These are phyloP conservation scores for Fusarium algeriense DNA, from an alignment of 2,329 filamentous ascomycete species.

Conservation along the genomic window DNA sequence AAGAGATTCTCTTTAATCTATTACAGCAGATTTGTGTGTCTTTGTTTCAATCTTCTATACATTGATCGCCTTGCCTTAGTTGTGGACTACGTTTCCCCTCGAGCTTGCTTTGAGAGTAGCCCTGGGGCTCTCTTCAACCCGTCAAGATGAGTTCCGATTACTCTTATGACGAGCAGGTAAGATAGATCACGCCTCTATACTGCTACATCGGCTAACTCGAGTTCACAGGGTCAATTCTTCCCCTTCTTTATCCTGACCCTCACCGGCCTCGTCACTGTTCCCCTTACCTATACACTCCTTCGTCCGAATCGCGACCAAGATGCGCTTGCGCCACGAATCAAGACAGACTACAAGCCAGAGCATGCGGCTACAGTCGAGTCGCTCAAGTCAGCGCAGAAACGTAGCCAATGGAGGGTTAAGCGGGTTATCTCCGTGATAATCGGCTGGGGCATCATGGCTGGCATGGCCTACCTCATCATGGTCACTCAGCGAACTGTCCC, in stretches of 20 bases:
- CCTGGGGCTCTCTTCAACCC: slow-evolving; percentile 52
- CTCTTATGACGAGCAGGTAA: slow-evolving; percentile 94
- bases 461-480: slow-evolving; percentile 91
- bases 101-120: slow-evolving; percentile 45
- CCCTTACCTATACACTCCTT: slow-evolving; percentile 89
- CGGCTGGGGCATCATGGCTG: slow-evolving; percentile 87
- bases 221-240: slow-evolving; percentile 88
- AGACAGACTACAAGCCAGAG: slow-evolving; percentile 82
- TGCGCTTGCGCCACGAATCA: slow-evolving; percentile 84
- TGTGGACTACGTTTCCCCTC: slow-evolving; percentile 35
- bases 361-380: slow-evolving; percentile 86
- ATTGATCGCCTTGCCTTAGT: slow-evolving; percentile 14
- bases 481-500: slow-evolving; percentile 77
- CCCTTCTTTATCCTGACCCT: slow-evolving; percentile 98
- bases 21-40: slow-evolving; percentile 21
- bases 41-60: slow-evolving; percentile 18
- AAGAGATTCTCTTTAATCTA: slow-evolving; percentile 18
- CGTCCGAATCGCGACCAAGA: slow-evolving; percentile 81
- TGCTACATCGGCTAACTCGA: slow-evolving; percentile 12
- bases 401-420: slow-evolving; percentile 90
- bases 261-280: slow-evolving; percentile 86
- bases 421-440: slow-evolving; percentile 79
- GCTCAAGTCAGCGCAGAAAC: slow-evolving; percentile 87
- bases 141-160: slow-evolving; percentile 91
- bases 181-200: neutral